Percentiles rank a stretch among this genome's conserved stretches.
Evolutionary conservation across 2,329 filamentous ascomycete species (phyloP).

Genomic region (Paraphoma sp.): DNA sequence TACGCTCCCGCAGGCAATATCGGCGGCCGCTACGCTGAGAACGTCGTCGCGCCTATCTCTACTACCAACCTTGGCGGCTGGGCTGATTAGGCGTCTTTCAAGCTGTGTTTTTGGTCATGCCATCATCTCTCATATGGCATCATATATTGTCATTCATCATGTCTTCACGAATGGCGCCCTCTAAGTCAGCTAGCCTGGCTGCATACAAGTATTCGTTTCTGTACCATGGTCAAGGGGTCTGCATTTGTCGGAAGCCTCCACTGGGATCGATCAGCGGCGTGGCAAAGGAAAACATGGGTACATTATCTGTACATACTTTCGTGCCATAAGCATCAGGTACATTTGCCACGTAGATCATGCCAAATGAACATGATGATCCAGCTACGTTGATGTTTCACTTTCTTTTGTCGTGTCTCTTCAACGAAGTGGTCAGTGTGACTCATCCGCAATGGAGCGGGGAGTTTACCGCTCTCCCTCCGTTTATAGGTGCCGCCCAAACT

Average conservation of each 20-base stretch:
- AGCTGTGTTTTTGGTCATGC: constrained; percentile 4
- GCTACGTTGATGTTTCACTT: neutral
- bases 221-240: neutral
- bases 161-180: neutral
- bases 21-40: constrained; percentile 58
- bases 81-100: constrained; percentile 30
- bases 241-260: neutral
- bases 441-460: too few relatives aligned
- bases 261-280: constrained; percentile 4
- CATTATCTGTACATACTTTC: constrained; percentile 6
- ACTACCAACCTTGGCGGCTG: constrained; percentile 31
- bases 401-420: neutral
- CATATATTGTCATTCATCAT: constrained; percentile 4
- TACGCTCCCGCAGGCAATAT: constrained; percentile 74
- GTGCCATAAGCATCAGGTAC: constrained; percentile 2
- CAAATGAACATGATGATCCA: neutral
- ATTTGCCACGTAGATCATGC: neutral
- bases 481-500: too few relatives aligned
- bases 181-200: constrained; percentile 1
- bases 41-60: constrained; percentile 55
- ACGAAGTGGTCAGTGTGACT: too few relatives aligned
- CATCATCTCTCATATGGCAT: neutral
- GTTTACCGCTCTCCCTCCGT: too few relatives aligned
- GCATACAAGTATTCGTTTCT: neutral
- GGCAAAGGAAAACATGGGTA: neutral